These are phyloP conservation scores for Rhamnella rubrinervis DNA, from an alignment of 331 rosid species.

Conservation along the genomic window DNA sequence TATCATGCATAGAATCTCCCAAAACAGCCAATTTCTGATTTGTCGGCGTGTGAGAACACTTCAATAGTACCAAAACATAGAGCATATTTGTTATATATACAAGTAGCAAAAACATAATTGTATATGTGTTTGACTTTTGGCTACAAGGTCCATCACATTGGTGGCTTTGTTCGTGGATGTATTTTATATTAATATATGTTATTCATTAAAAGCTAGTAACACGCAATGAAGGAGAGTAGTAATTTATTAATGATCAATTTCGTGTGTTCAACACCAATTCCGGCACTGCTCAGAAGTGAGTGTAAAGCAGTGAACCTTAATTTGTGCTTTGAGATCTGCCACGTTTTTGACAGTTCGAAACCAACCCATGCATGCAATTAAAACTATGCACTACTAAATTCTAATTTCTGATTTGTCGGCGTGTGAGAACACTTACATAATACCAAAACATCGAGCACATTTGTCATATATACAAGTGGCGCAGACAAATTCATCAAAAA, in stretches of 20 bases:
- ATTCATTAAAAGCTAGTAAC: too few species aligned
- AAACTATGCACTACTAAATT: too few species aligned
- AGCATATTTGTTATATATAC: slow-evolving; percentile 28
- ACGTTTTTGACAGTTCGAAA: slow-evolving; percentile 53
- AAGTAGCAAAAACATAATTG: background rate
- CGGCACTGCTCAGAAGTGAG: background rate
- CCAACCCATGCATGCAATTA: slow-evolving; percentile 18
- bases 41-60: slow-evolving; percentile 43
- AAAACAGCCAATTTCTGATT: slow-evolving; percentile 45
- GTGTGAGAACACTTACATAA: too few species aligned
- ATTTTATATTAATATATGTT: too few species aligned
- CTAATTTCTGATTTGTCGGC: too few species aligned
- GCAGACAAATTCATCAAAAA: too few species aligned
- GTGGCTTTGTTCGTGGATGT: background rate
- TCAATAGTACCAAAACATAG: slow-evolving; percentile 1
- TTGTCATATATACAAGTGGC: too few species aligned
- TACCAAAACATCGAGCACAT: too few species aligned
- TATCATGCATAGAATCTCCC: slow-evolving; percentile 29
- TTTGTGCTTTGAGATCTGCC: slow-evolving; percentile 27
- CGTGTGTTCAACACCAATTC: slow-evolving; percentile 16
- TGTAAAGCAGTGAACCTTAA: slow-evolving; percentile 19
- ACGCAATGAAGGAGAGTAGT: too few species aligned
- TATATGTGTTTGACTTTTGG: slow-evolving; percentile 39
- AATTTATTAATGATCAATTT: background rate
- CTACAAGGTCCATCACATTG: background rate